A percentile compares a stretch with the other conserved stretches of the same genome.
phyloP scores from a whole-genome alignment of 768 basidiomycete species.

The Cyathus striatus region DNA sequence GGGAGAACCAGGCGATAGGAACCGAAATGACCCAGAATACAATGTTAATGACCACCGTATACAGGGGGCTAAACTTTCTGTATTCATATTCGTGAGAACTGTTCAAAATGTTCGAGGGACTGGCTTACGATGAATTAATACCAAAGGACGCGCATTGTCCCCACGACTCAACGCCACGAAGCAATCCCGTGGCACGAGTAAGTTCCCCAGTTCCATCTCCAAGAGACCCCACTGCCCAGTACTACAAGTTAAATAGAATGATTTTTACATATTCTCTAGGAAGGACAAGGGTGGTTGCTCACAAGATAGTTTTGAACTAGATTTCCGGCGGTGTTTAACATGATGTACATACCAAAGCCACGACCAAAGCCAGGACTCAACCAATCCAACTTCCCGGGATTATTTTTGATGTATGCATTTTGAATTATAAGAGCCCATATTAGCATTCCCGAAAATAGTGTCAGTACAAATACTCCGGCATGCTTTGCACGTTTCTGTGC shows the following conservation, averaged over 20 bases:
- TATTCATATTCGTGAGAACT: neutral
- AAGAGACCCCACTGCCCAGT: constrained; percentile 12
- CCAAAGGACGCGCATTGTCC: constrained; percentile 14
- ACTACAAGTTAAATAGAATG: constrained; percentile 2
- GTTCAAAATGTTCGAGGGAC: constrained; percentile 1
- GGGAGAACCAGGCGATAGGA: neutral
- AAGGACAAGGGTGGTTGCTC: neutral
- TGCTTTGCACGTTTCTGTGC: constrained; percentile 9
- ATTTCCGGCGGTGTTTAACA: constrained; percentile 10
- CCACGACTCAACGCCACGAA: constrained; percentile 12
- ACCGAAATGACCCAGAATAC: constrained; percentile 1
- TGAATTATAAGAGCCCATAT: constrained; percentile 14
- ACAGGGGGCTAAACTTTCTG: neutral
- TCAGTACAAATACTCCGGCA: constrained; percentile 8
- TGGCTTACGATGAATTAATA: constrained; percentile 11
- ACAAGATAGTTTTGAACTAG: constrained; percentile 15
- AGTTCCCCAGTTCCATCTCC: constrained; percentile 5
- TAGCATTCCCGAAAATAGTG: constrained; percentile 9
- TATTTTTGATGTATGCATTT: constrained; percentile 6
- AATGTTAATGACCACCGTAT: constrained; percentile 2
- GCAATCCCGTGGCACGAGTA: constrained; percentile 11
- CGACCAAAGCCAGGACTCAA: constrained; percentile 4
- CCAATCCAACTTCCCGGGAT: constrained; percentile 15
- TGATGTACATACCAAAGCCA: constrained; percentile 10
- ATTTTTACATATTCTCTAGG: too few species aligned